Percentiles rank a stretch among this genome's conserved stretches.
Evolutionary conservation across 2,329 filamentous ascomycete genomes (phyloP).

Genomic region (Colletotrichum sublineola): DNA sequence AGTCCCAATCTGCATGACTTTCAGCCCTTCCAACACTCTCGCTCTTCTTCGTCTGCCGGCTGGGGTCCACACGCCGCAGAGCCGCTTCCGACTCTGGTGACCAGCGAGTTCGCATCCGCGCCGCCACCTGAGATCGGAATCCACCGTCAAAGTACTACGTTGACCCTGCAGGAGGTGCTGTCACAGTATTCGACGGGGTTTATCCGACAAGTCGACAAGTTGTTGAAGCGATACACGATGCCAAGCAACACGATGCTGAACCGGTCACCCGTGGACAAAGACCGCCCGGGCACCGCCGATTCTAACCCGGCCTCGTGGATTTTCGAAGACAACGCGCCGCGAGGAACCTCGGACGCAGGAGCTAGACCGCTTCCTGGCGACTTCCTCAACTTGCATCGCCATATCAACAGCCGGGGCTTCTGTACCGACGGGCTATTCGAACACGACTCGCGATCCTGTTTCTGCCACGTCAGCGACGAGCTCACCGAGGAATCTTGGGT

Average conservation of each 20-base stretch:
- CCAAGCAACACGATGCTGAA: constrained; percentile 45
- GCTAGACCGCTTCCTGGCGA: constrained; percentile 61
- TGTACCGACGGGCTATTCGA: constrained; percentile 45
- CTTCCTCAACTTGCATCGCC: constrained; percentile 56
- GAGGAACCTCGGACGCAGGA: constrained; percentile 31
- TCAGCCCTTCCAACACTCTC: constrained; percentile 19
- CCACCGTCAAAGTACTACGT: constrained; percentile 54
- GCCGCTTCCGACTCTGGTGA: constrained; percentile 33
- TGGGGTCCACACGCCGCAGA: constrained; percentile 16
- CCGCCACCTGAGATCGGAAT: constrained; percentile 45
- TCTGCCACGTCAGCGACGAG: constrained; percentile 48
- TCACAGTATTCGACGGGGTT: constrained; percentile 51
- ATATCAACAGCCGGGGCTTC: constrained; percentile 31
- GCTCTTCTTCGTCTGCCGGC: constrained; percentile 25
- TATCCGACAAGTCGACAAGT: constrained; percentile 53
- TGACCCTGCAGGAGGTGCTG: constrained; percentile 52
- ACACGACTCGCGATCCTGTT: constrained; percentile 48
- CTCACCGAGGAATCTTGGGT: constrained; percentile 50
- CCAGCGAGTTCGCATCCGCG: constrained; percentile 20
- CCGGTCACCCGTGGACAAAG: constrained; percentile 47
- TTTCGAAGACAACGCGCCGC: constrained; percentile 48
- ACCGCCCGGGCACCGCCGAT: constrained; percentile 35
- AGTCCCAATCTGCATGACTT: constrained; percentile 27
- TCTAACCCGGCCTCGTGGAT: constrained; percentile 47
- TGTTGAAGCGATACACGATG: constrained; percentile 56